phyloP scores from a whole-genome alignment of 768 basidiomycete genomes.

The Suillus cothurnatus region DNA sequence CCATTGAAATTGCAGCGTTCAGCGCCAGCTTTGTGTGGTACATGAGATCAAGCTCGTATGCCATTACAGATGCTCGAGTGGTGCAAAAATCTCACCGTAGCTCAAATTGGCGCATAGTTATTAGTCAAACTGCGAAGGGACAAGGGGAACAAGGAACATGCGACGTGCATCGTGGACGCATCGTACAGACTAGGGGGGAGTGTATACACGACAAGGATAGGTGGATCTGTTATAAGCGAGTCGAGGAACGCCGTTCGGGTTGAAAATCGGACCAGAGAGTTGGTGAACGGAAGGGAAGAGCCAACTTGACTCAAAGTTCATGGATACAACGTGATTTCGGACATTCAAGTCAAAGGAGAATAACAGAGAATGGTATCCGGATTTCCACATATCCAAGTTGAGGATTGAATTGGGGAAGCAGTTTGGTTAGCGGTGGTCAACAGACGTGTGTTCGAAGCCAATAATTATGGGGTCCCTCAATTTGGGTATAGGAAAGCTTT shows the following conservation, averaged over 20 bases:
- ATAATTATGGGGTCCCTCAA: neutral
- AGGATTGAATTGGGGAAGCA: neutral
- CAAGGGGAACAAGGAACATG: neutral
- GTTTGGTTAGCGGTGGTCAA: neutral
- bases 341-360: neutral
- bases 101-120: too few species aligned
- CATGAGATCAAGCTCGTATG: too few species aligned
- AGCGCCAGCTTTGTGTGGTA: too few species aligned
- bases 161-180: neutral
- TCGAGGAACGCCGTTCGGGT: neutral
- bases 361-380: too few species aligned
- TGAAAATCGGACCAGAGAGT: neutral
- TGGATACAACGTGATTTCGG: neutral
- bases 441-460: neutral
- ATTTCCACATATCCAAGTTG: neutral
- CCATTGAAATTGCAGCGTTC: neutral
- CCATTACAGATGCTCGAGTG: too few species aligned
- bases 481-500: neutral
- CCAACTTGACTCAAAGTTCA: neutral
- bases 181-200: neutral
- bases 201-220: neutral
- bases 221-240: neutral
- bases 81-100: too few species aligned
- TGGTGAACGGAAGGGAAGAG: neutral
- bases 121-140: neutral